Evolutionary conservation across 768 basidiomycete species (phyloP).

Genomic region (Dioszegia crocea): DNA sequence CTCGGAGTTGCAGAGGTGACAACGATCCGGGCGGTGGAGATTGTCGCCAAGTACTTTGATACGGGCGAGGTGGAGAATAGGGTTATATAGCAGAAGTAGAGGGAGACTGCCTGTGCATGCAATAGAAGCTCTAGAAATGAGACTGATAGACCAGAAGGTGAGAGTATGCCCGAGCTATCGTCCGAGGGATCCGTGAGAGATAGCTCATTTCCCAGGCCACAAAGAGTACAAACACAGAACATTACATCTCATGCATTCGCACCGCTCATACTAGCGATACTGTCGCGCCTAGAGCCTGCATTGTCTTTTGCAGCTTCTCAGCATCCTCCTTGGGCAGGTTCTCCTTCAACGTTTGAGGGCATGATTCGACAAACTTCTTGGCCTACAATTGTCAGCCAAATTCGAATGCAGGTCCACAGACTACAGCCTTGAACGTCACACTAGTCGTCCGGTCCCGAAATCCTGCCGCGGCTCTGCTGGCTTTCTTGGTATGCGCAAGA

Average conservation of each 20-base stretch:
- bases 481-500: no score
- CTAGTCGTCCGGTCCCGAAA: no score
- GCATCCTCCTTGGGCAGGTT: slow-evolving; percentile 94
- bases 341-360: slow-evolving; percentile 90
- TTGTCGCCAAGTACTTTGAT: slow-evolving; percentile 36
- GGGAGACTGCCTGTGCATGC: background rate
- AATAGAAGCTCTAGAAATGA: background rate
- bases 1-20: slow-evolving; percentile 31
- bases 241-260: background rate
- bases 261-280: slow-evolving; percentile 52
- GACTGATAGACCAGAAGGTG: background rate
- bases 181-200: no score
- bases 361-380: slow-evolving; percentile 96
- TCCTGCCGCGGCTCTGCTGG: no score
- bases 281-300: slow-evolving; percentile 82
- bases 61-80: slow-evolving; percentile 28
- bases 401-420: background rate
- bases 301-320: slow-evolving; percentile 88
- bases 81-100: slow-evolving; percentile 20
- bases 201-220: background rate
- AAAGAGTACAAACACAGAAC: background rate
- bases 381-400: slow-evolving; percentile 59
- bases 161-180: background rate
- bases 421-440: no score
- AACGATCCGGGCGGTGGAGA: slow-evolving; percentile 37